Evolutionary conservation across 2,329 filamentous ascomycete genomes (phyloP).

Genomic region (Penicillium italicum): DNA sequence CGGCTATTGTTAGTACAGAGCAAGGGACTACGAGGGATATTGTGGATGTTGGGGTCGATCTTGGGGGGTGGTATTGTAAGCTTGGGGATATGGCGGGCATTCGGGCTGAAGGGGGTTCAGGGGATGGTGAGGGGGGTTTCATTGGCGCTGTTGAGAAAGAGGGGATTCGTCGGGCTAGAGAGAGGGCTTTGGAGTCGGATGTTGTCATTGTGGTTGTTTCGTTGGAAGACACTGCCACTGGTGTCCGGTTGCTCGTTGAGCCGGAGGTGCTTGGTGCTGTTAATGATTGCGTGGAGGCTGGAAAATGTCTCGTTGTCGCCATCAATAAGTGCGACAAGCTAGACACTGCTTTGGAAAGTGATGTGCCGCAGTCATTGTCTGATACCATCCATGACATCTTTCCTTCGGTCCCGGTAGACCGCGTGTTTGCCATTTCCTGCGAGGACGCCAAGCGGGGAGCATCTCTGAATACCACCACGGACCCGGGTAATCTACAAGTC

Average conservation of each 20-base stretch:
- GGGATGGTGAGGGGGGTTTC: constrained; percentile 15
- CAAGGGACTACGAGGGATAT: constrained; percentile 93
- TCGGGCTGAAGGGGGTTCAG: constrained; percentile 45
- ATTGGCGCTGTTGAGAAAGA: constrained; percentile 80
- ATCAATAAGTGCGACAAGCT: constrained; percentile 60
- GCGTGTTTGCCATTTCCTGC: constrained; percentile 69
- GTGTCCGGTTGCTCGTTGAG: constrained; percentile 46
- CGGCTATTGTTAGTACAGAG: constrained; percentile 89
- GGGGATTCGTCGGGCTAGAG: constrained; percentile 81
- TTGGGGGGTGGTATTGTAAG: constrained; percentile 86
- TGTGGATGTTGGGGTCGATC: constrained; percentile 84
- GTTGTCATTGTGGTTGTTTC: constrained; percentile 78
- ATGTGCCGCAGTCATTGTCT: constrained; percentile 19
- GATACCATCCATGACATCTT: constrained; percentile 44
- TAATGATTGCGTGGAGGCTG: constrained; percentile 47
- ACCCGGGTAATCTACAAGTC: constrained; percentile 63
- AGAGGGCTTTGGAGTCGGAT: constrained; percentile 77
- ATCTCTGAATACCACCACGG: constrained; percentile 23
- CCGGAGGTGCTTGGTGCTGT: constrained; percentile 55
- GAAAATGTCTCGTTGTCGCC: constrained; percentile 55
- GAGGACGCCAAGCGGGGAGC: constrained; percentile 48
- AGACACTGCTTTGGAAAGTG: constrained; percentile 11
- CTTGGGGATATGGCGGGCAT: constrained; percentile 94
- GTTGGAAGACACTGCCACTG: constrained; percentile 53
- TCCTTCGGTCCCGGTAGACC: constrained; percentile 43